Percentiles rank a stretch among this genome's conserved stretches.
phyloP scores from a whole-genome alignment of 2,329 filamentous ascomycete genomes.

The Sporothrix inflata region DNA sequence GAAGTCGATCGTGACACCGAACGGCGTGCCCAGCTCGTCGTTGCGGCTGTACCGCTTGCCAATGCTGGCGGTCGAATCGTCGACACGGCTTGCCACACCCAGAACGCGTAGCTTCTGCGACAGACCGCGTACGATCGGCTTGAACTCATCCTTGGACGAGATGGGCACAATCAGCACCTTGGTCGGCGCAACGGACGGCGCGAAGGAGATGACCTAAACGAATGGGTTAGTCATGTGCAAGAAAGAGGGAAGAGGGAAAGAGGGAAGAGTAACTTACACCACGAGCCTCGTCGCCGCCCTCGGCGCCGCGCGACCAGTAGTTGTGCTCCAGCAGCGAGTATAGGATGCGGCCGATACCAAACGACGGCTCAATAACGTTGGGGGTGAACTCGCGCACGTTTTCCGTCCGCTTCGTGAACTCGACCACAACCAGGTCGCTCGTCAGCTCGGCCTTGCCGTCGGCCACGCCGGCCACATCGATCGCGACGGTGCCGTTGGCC shows the following conservation, averaged over 20 bases:
- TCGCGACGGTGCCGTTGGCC: conserved; percentile 71
- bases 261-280: conserved; percentile 64
- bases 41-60: conserved; percentile 94
- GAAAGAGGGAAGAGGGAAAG: conserved; percentile 8
- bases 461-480: conserved; percentile 70
- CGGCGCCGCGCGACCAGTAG: conserved; percentile 81
- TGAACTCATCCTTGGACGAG: conserved; percentile 79
- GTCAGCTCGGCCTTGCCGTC: conserved; percentile 77
- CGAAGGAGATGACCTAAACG: conserved; percentile 59
- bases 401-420: conserved; percentile 80
- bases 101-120: conserved; percentile 75
- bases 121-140: conserved; percentile 72
- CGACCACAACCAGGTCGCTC: conserved; percentile 79
- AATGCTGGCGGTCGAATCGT: conserved; percentile 88
- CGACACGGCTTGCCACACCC: conserved; percentile 81
- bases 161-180: conserved; percentile 93
- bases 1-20: conserved; percentile 95
- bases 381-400: conserved; percentile 89
- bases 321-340: conserved; percentile 92
- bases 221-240: not conserved
- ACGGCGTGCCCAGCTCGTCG: conserved; percentile 91
- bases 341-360: conserved; percentile 92
- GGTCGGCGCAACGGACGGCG: conserved; percentile 77
- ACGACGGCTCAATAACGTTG: conserved; percentile 96
- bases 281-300: conserved; percentile 78